Conservation (phyloP, 208 protist species). For the Cochliopodium minus region DNA sequence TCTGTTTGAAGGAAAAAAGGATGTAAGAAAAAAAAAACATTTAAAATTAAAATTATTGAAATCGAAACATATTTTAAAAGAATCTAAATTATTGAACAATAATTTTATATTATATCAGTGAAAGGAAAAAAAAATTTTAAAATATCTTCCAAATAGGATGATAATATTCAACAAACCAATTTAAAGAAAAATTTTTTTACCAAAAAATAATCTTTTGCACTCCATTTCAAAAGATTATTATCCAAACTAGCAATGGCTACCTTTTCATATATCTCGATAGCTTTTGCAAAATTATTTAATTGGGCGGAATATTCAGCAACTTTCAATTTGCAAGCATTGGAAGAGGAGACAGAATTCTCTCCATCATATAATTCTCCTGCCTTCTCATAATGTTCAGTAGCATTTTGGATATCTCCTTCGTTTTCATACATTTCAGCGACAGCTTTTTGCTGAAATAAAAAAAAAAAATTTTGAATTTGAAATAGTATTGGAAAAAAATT, state of each 20-base stretch:
- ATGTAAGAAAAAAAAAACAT: too few species aligned
- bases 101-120: too few species aligned
- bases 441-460: slow-evolving; percentile 45
- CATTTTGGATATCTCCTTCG: slow-evolving; percentile 33
- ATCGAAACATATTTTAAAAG: too few species aligned
- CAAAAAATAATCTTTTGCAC: slow-evolving; percentile 56
- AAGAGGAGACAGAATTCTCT: slow-evolving; percentile 48
- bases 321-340: slow-evolving; percentile 50
- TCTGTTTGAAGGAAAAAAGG: too few species aligned
- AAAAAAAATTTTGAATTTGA: too few species aligned
- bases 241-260: slow-evolving; percentile 41
- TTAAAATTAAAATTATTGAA: too few species aligned
- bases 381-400: slow-evolving; percentile 47
- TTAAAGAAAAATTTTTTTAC: slow-evolving; percentile 53
- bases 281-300: slow-evolving; percentile 49
- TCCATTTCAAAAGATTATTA: slow-evolving; percentile 40
- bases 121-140: too few species aligned
- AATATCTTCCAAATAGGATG: too few species aligned
- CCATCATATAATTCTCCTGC: slow-evolving; percentile 53
- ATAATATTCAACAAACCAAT: too few species aligned
- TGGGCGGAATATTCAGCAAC: slow-evolving; percentile 52
- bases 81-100: too few species aligned
- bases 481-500: too few species aligned
- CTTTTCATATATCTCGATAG: slow-evolving; percentile 53
- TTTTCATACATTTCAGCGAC: slow-evolving; percentile 44